A percentile compares a stretch with the other conserved stretches of the same genome.
Conservation (phyloP, 169 alveolate species). For the Cryptosporidium meleagridis region DNA sequence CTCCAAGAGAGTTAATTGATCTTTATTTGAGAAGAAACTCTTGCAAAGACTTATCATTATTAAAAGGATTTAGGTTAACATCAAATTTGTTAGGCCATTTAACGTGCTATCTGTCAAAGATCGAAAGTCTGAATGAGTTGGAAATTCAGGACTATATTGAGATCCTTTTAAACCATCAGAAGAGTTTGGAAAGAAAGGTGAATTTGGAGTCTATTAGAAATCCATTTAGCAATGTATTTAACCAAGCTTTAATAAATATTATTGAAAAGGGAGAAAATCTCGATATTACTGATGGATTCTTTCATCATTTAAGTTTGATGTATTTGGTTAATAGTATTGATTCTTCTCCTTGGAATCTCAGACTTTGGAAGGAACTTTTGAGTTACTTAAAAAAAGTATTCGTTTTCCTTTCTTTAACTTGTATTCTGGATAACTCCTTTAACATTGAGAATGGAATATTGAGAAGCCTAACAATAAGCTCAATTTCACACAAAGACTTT, state of each 20-base stretch:
- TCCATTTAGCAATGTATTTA: slow-evolving; percentile 3
- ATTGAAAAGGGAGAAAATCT: background rate
- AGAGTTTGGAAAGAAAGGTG: background rate
- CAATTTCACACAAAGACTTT: background rate
- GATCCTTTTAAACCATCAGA: background rate
- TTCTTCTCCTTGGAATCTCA: slow-evolving; percentile 25
- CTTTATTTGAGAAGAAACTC: slow-evolving; percentile 9
- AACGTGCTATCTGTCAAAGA: background rate
- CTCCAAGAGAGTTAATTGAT: slow-evolving; percentile 36
- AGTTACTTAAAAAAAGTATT: background rate
- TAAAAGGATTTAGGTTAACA: slow-evolving; percentile 6
- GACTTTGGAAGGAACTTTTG: slow-evolving; percentile 11
- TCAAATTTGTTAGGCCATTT: background rate
- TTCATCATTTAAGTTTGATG: slow-evolving; percentile 4
- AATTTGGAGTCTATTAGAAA: slow-evolving; percentile 1
- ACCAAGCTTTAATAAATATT: slow-evolving; percentile 11
- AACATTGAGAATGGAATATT: background rate
- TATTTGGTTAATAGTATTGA: slow-evolving; percentile 10
- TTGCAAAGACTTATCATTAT: background rate
- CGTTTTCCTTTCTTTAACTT: background rate
- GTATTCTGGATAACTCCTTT: background rate
- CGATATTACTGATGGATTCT: slow-evolving; percentile 1
- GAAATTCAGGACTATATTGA: slow-evolving; percentile 32
- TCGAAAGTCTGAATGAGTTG: background rate
- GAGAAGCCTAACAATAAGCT: background rate